Evolutionary conservation across 495 filamentous ascomycete genomes (phyloP), one percentile per base, ranked within the genome.

Genomic region (Trypethelium eluteriae): DNA sequence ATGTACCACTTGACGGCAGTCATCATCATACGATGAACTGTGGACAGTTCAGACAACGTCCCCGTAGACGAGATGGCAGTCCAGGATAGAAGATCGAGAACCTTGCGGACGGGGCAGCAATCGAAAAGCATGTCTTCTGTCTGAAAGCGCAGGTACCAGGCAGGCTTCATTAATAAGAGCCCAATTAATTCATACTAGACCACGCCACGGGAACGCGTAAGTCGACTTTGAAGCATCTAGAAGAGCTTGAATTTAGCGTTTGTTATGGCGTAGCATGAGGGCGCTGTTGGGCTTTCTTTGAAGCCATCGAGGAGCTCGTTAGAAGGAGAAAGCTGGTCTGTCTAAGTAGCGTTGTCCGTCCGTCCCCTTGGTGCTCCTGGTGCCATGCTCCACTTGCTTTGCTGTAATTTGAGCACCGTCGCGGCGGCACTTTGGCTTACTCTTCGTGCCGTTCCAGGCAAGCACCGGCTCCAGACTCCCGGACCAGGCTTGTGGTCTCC

Each of bases 341-440:
- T 44, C 49, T 5, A 46, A 16, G 9, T 7, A 1, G 41, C 41
- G 41, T 46, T 16, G 7, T 46, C 7, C 41, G 9, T 46, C 25
- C 14, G 5, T 18, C 5, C 25, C 49, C 12, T 18, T 53, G 16
- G 14, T 53, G 49, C 11, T 11, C 5, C 32, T 9, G 5, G 53
- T 34, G 32, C 25, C 5, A 10, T 9, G 4, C 53, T 36, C 53
- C 53, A 34, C 25, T 5, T 59, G 53, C 3, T 7, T 7, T 36
- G 53, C 53, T 34, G 32, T 36, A 32, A 59, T 59, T 59, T 9
- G 53, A 59, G 53, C 32, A 59, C 53, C 53, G 53, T 59, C 7
- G 32, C 53, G 32, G 53, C 32, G 53, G 4, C 53, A 59, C 53
- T 32, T 59, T 35, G 53, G 53, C 53, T 10, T 10, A 34, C 9